These are phyloP conservation scores for Colletotrichum spaethianum DNA, from an alignment of 2,329 filamentous ascomycete species.

Conservation along the genomic window DNA sequence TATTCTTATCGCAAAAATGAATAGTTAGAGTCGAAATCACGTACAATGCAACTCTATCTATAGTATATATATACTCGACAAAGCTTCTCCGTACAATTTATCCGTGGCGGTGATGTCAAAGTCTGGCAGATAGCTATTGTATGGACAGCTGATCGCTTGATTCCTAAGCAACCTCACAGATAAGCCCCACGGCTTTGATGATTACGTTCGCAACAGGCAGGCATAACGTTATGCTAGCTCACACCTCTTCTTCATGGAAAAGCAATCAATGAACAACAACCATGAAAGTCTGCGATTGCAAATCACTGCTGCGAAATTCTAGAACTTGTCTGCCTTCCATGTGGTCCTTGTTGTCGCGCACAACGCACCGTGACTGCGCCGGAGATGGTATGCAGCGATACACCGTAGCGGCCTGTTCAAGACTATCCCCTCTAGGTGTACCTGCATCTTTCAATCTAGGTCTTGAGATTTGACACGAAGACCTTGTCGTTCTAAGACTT, in stretches of 20 bases:
- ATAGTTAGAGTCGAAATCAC: no score
- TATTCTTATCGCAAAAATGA: not conserved
- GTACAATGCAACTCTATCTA: accelerated
- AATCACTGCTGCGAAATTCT: not conserved
- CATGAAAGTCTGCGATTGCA: not conserved
- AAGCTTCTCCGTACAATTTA: not conserved
- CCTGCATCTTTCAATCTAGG: not conserved
- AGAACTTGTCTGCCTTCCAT: not conserved
- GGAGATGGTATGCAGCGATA: not conserved
- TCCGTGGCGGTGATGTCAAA: not conserved
- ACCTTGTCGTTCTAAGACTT: not conserved
- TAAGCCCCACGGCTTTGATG: not conserved
- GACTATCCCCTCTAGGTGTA: not conserved
- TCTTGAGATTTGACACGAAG: not conserved
- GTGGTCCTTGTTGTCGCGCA: not conserved
- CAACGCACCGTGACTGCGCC: not conserved
- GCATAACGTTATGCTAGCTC: not conserved
- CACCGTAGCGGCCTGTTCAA: not conserved
- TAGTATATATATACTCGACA: not conserved
- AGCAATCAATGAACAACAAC: not conserved
- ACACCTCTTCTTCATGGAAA: not conserved
- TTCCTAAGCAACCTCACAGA: not conserved
- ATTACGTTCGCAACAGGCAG: not conserved
- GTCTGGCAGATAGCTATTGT: not conserved
- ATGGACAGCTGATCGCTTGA: not conserved